A percentile compares a stretch with the other conserved stretches of the same genome.
phyloP scores from a whole-genome alignment of 2,329 filamentous ascomycete genomes.

The Trichoderma koningii region DNA sequence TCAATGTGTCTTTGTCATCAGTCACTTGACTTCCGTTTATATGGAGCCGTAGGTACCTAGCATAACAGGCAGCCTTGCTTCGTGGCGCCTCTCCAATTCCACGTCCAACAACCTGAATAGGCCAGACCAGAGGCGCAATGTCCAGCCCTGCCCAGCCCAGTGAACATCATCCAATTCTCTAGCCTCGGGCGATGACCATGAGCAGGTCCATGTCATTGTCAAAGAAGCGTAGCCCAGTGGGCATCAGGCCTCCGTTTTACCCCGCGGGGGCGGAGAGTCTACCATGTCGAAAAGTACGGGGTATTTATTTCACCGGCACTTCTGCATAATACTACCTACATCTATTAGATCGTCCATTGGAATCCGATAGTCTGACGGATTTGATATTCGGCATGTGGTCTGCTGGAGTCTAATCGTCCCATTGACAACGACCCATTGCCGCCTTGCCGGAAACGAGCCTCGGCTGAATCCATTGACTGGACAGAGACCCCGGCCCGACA shows the following conservation, averaged over 20 bases:
- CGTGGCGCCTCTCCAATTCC: not conserved
- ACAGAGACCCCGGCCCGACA: not conserved
- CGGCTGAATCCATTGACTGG: not conserved
- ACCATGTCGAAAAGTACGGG: not conserved
- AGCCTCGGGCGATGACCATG: not conserved
- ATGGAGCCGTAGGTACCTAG: no score
- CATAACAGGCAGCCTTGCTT: no score
- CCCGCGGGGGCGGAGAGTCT: constrained; percentile 18
- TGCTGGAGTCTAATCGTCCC: not conserved
- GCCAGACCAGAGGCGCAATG: no score
- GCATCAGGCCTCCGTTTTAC: not conserved
- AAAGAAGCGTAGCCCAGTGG: not conserved
- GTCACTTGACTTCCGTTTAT: constrained; percentile 9
- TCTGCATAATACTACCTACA: no score
- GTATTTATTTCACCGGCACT: not conserved
- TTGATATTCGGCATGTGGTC: not conserved
- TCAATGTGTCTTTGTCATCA: constrained; percentile 5
- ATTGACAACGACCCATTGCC: not conserved
- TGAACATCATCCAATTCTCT: not conserved
- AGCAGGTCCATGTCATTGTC: not conserved
- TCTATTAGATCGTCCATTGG: no score
- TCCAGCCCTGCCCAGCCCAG: not conserved
- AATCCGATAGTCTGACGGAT: not conserved
- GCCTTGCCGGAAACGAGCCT: constrained; percentile 1
- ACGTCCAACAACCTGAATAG: constrained; percentile 1